Base-by-base conservation (phyloP, 306 rosid species). In the Trichosanthes truncata region DNA sequence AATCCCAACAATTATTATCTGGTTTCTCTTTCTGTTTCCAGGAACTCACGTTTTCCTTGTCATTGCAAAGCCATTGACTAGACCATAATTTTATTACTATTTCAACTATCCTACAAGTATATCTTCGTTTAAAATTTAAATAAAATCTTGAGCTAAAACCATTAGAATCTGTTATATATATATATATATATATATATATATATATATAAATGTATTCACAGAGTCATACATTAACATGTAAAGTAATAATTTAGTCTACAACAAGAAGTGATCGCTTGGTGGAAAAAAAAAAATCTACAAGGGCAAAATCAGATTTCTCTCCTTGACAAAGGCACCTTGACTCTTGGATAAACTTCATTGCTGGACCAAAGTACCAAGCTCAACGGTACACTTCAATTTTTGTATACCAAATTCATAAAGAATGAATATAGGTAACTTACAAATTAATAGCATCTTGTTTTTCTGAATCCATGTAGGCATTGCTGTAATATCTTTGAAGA, bases 401-500 rank as follows among this genome's bases (percentile, higher is more conserved):
- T 6, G 4, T 35, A 29, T 56, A 29, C 29, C 43, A 40, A 15
- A 46, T 33, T 23, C 6, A 65, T 4, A 76, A 13, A 51, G 38
- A 51, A 25, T 11, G 11, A 52, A 23, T 25, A 12, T 33, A 48
- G 35, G 41, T 9, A 38, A 78, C 97, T 90, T 86, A 90, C 99
- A 93, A 74, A 82, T 95, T 93, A 73, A 95, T 95, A 48, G 97
- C 91, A 53, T 90, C 88, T 86, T 95, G 99, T 84, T 93, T 95
- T 85, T 87, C 85, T 51, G 89, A 88, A 77, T 95, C 99, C 90
- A 90, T 68, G 82, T 93, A 95, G 66, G 99, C 96, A 81, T 95
- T 95, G 83, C 91, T 95, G 82, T 95, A 95, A 88, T 91, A 95
- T 46, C 98, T 96, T 83, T 95, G 99, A 48, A 95, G 82, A 77